These are phyloP conservation scores for Pseudogymnoascus sp. DNA, from an alignment of 2,329 filamentous ascomycete species.

Conservation along the genomic window DNA sequence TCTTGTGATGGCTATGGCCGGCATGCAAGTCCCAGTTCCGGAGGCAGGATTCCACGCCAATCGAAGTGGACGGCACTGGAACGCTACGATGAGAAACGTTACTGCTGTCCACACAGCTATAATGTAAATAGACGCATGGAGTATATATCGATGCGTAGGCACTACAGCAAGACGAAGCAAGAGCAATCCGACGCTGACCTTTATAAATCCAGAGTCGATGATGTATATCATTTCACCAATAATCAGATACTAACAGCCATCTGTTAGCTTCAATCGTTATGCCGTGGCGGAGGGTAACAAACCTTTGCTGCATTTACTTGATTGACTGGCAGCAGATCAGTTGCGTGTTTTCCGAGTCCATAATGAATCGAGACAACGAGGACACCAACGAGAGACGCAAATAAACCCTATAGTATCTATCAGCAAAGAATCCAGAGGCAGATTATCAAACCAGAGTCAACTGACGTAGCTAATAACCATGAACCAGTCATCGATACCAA, in stretches of 20 bases:
- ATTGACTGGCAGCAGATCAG: neutral
- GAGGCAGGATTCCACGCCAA: neutral
- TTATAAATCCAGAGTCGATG: neutral
- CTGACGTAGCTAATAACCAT: slow-evolving; percentile 17
- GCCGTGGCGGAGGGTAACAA: neutral
- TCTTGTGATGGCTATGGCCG: neutral
- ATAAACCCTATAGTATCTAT: neutral
- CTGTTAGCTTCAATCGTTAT: neutral
- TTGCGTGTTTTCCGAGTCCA: slow-evolving; percentile 20
- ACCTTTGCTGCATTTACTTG: slow-evolving; percentile 17
- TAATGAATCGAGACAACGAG: slow-evolving; percentile 13
- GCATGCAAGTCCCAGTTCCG: neutral
- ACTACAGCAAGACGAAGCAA: neutral
- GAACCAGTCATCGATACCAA: slow-evolving; percentile 19
- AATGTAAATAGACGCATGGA: neutral
- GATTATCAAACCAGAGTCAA: neutral
- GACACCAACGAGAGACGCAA: neutral
- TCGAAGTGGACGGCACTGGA: neutral
- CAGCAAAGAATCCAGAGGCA: neutral
- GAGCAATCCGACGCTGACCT: neutral
- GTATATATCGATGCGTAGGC: neutral
- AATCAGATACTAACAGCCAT: neutral
- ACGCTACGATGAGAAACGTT: neutral
- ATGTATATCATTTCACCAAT: slow-evolving; percentile 3
- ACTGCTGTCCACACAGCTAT: neutral